Conservation (phyloP, 225 moss, liverwort and hornwort species). For the Pleurozium schreberi region DNA sequence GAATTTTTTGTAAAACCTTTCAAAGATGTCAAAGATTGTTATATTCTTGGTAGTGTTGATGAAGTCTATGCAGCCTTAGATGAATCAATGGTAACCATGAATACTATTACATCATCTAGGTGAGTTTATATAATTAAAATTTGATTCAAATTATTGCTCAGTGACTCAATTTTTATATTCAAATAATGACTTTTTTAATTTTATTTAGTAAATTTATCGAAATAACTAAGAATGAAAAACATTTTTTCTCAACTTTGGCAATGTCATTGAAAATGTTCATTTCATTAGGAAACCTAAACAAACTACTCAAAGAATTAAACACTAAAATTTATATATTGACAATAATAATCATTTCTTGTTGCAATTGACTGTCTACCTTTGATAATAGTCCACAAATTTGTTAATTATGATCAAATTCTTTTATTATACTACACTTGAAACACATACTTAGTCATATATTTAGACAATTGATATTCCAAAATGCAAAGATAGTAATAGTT, state of each 20-base stretch:
- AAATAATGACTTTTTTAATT: too few relatives aligned
- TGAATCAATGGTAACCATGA: slow-evolving; percentile 92
- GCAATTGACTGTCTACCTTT: neutral
- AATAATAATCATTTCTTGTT: neutral
- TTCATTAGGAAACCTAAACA: neutral
- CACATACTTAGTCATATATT: neutral
- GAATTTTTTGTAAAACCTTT: slow-evolving; percentile 75
- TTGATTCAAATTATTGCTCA: too few relatives aligned
- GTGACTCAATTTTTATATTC: neutral
- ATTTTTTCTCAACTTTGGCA: too few relatives aligned
- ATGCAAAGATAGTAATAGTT: too few relatives aligned
- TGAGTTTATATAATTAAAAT: neutral
- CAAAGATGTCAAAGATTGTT: slow-evolving; percentile 83
- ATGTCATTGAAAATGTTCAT: too few relatives aligned
- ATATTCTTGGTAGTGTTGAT: slow-evolving; percentile 75
- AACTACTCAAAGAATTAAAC: neutral
- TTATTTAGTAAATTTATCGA: neutral
- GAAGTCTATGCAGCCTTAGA: slow-evolving; percentile 65
- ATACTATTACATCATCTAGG: slow-evolving; percentile 85
- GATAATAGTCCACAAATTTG: rapidly evolving
- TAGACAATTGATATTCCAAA: rapidly evolving
- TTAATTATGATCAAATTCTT: neutral
- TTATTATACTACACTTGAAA: neutral
- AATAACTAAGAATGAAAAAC: neutral
- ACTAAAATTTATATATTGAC: too few relatives aligned